These are phyloP conservation scores for Penicillium polonicum DNA, from an alignment of 2,329 filamentous ascomycete species.

Conservation along the genomic window DNA sequence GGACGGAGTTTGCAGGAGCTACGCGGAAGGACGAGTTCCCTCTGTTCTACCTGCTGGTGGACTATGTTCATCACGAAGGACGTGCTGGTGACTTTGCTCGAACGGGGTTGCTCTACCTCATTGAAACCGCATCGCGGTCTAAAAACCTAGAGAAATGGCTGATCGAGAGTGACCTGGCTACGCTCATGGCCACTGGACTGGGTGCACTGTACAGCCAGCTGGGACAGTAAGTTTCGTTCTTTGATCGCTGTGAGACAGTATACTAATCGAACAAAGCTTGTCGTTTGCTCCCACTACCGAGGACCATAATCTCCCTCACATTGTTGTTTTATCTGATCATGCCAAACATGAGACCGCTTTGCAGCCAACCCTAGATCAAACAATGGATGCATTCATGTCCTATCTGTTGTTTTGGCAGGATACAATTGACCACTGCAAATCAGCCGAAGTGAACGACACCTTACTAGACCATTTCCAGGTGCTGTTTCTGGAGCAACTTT, in stretches of 20 bases:
- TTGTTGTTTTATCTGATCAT: constrained; percentile 88
- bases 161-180: constrained; percentile 92
- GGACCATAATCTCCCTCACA: constrained; percentile 65
- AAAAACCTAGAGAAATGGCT: constrained; percentile 89
- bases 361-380: constrained; percentile 79
- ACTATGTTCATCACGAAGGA: constrained; percentile 95
- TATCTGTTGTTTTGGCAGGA: constrained; percentile 98
- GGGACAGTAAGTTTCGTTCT: constrained; percentile 50
- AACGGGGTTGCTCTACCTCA: constrained; percentile 91
- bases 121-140: constrained; percentile 85
- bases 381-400: constrained; percentile 89
- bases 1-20: constrained; percentile 74
- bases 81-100: constrained; percentile 93
- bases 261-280: constrained; percentile 59
- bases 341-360: constrained; percentile 68
- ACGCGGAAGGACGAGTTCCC: constrained; percentile 93
- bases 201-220: constrained; percentile 73
- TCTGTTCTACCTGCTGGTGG: constrained; percentile 89
- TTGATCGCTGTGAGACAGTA: constrained; percentile 45
- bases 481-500: constrained; percentile 87
- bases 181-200: constrained; percentile 92
- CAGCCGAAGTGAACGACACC: constrained; percentile 86
- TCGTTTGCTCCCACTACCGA: constrained; percentile 74
- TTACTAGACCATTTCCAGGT: constrained; percentile 96
- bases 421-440: constrained; percentile 91